Evolutionary conservation across 2,329 filamentous ascomycete species (phyloP).

Genomic region (Tricladium varicosporioides): DNA sequence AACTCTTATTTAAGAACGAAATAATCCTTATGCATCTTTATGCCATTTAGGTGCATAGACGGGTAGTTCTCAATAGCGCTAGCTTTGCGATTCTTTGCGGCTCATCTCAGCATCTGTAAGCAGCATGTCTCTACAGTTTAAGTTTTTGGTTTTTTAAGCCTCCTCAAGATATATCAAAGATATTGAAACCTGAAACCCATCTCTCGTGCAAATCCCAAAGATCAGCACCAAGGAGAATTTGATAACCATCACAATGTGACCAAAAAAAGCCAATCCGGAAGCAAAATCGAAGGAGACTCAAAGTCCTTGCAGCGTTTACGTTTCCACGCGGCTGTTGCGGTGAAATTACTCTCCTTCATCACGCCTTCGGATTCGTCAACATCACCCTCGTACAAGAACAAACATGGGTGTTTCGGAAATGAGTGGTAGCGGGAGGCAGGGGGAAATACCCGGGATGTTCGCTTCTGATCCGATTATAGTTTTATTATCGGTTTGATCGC

Average conservation of each 20-base stretch:
- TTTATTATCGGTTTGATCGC: conserved; percentile 1
- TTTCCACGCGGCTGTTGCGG: conserved; percentile 3
- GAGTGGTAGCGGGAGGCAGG: conserved; percentile 5
- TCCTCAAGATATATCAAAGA: background rate
- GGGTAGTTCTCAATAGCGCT: background rate
- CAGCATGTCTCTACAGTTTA: too few species aligned
- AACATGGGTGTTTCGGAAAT: conserved; percentile 17
- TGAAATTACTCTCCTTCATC: background rate
- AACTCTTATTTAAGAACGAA: conserved; percentile 10
- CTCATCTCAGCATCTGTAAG: background rate
- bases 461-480: conserved; percentile 1
- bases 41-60: conserved; percentile 14
- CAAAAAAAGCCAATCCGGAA: background rate
- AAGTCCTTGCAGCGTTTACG: background rate
- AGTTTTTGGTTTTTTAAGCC: background rate
- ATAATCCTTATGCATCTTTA: conserved; percentile 9
- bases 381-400: background rate
- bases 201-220: background rate
- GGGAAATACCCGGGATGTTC: conserved; percentile 3
- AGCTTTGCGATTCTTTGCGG: conserved; percentile 3
- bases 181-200: background rate
- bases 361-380: background rate
- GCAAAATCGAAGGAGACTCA: background rate
- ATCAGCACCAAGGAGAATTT: background rate
- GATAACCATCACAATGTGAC: background rate